Evolutionary conservation across 2,329 filamentous ascomycete species (phyloP), one percentile per base, ranked within the genome.

Genomic region (Epichloe typhina): DNA sequence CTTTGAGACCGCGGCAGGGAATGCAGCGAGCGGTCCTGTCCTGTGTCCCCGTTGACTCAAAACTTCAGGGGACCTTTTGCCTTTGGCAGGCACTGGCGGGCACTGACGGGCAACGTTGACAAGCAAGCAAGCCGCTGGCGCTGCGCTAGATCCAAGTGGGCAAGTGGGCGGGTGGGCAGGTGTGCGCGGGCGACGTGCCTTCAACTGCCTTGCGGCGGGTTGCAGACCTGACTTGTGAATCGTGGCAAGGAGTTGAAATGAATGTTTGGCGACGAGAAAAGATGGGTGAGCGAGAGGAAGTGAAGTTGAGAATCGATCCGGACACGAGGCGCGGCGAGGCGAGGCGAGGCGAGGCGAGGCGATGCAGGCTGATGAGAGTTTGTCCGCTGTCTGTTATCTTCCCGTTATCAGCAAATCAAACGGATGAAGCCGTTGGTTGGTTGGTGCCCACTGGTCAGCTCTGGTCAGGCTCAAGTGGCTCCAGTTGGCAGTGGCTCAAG

Each of bases 361-460:
- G 26, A 31, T 31, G 8, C 8, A 31, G 8, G 4, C 31, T 31
- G 31, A 33, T n/a, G 42, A 45, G 21, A 31, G 23, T 35, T 45
- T 45, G 42, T 9, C 26, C 23, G 7, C 6, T 15, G 15, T 33
- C 31, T 31, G 8, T 31, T 31, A 31, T 31, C 31, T 31, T 49
- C 7, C 39, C 31, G 47, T 38, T 49, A 49, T 49, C 47, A 44
- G 47, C 47, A 40, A 49, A 49, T 49, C 47, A 9, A 49, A 8
- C 23, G 31, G 21, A 23, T 42, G 13, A 2, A 19, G 40, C 40
- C n/a, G 40, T 26, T 26, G 42, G 26, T 8, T 26, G 42, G 23
- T 21, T 33, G 31, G 31, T 31, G 26, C 36, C 13, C 36, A 38
- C 36, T 42, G 39, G 39, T 13, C 39, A 8, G 39, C 11, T 8